Conservation (phyloP, 1,139 yeast genomes). For the Diutina sp. region DNA sequence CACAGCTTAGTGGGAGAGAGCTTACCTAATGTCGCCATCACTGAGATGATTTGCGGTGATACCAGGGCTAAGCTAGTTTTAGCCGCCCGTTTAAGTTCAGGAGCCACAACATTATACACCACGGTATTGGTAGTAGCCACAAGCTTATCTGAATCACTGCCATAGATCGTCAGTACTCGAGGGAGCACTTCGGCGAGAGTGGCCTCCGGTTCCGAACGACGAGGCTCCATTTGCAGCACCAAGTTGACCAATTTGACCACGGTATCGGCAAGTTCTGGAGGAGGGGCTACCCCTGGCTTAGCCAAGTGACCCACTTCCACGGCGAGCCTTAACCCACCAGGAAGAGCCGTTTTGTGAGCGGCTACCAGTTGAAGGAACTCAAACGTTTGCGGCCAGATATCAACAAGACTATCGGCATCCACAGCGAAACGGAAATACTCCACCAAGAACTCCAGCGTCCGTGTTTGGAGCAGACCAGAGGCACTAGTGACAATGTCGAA, state of each 20-base stretch:
- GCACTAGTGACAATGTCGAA: not conserved
- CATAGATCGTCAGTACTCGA: not conserved
- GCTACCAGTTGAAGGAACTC: not conserved
- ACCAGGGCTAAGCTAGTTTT: not conserved
- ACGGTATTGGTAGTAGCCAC: not conserved
- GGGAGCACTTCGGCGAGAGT: not conserved
- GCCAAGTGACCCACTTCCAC: not conserved
- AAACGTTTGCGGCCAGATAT: not conserved
- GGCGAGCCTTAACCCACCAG: not conserved
- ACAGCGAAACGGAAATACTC: not conserved
- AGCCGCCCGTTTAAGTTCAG: not conserved
- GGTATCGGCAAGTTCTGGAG: not conserved
- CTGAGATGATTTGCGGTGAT: not conserved
- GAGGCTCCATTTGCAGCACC: not conserved
- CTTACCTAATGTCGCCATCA: not conserved
- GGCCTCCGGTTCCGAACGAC: not conserved
- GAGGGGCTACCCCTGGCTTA: not conserved
- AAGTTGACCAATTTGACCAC: not conserved
- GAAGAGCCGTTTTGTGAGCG: not conserved
- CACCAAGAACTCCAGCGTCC: not conserved
- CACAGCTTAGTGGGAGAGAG: not conserved
- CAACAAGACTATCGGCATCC: not conserved
- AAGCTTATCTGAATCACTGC: not conserved
- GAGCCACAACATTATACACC: constrained; percentile 1
- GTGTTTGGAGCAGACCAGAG: not conserved